Conservation (phyloP, 169 alveolate species). For the Amoebophrya sp. region DNA sequence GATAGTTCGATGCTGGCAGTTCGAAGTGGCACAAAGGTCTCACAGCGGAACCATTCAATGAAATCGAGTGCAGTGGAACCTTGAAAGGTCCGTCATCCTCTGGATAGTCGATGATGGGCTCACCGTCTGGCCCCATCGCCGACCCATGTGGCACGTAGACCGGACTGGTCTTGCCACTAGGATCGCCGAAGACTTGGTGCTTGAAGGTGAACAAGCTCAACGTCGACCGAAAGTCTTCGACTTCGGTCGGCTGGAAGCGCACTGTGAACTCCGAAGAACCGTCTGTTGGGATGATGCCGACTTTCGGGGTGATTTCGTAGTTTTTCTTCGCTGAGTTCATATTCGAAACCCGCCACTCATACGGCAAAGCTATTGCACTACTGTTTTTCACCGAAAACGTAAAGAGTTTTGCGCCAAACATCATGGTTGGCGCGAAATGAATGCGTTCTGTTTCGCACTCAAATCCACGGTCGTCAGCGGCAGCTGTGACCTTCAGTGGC, state of each 20-base stretch:
- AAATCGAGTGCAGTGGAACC: slow-evolving; percentile 31
- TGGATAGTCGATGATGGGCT: slow-evolving; percentile 41
- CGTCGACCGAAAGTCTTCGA: slow-evolving; percentile 42
- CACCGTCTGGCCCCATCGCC: slow-evolving; percentile 42
- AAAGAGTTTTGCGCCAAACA: slow-evolving; percentile 74
- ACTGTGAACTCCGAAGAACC: slow-evolving; percentile 42
- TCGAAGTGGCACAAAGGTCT: slow-evolving; percentile 53
- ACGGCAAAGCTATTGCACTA: slow-evolving; percentile 69
- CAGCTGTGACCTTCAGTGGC: slow-evolving; percentile 59
- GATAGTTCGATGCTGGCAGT: slow-evolving; percentile 33
- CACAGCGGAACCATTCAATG: slow-evolving; percentile 38
- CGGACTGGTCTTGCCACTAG: neutral
- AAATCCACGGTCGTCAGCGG: slow-evolving; percentile 75
- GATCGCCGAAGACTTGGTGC: neutral
- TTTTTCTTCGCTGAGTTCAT: slow-evolving; percentile 29
- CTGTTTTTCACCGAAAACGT: slow-evolving; percentile 61
- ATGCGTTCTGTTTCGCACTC: slow-evolving; percentile 65
- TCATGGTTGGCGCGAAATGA: slow-evolving; percentile 75
- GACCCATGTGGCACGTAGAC: slow-evolving; percentile 27
- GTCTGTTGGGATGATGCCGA: slow-evolving; percentile 39
- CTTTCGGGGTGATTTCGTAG: neutral
- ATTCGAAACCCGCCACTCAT: slow-evolving; percentile 59
- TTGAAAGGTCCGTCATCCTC: neutral
- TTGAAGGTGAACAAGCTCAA: neutral
- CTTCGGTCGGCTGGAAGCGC: slow-evolving; percentile 53